These are phyloP conservation scores for Yamadazyma akitaensis DNA, from an alignment of 805 yeast genomes.

Conservation along the genomic window DNA sequence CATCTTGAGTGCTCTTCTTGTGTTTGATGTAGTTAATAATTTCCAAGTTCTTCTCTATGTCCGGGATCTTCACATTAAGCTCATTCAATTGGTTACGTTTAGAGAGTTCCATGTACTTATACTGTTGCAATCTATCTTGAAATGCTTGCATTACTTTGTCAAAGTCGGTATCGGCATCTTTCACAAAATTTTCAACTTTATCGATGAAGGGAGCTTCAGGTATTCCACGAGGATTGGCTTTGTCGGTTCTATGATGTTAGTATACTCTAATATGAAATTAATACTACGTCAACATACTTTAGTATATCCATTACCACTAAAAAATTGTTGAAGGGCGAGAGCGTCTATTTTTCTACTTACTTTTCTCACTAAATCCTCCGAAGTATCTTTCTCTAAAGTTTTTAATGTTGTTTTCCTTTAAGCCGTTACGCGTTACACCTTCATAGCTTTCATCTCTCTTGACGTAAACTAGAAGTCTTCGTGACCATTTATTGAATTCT, in stretches of 20 bases:
- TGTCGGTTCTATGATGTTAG: constrained; percentile 42
- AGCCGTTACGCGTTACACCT: constrained; percentile 46
- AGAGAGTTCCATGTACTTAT: constrained; percentile 77
- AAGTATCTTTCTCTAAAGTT: constrained; percentile 76
- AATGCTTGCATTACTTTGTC: constrained; percentile 66
- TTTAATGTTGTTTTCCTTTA: constrained; percentile 46
- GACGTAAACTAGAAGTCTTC: constrained; percentile 78
- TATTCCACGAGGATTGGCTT: constrained; percentile 87
- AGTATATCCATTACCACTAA: constrained; percentile 12
- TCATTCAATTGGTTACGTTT: constrained; percentile 48
- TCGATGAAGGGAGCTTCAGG: constrained; percentile 96
- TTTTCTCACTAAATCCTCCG: constrained; percentile 51
- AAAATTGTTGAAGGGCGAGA: neutral
- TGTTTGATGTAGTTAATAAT: constrained; percentile 60
- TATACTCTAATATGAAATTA: neutral
- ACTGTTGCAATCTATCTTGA: constrained; percentile 86
- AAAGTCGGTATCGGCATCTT: constrained; percentile 60
- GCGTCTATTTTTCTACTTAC: constrained; percentile 16
- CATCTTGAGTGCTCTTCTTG: constrained; percentile 36
- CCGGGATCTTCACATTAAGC: constrained; percentile 78
- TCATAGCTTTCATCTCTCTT: constrained; percentile 51
- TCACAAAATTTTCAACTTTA: constrained; percentile 71
- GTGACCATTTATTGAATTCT: constrained; percentile 89
- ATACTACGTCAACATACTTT: constrained; percentile 10
- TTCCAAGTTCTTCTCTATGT: constrained; percentile 78